Conservation (phyloP, 2,329 filamentous ascomycete genomes). For the Akanthomyces muscarius region DNA sequence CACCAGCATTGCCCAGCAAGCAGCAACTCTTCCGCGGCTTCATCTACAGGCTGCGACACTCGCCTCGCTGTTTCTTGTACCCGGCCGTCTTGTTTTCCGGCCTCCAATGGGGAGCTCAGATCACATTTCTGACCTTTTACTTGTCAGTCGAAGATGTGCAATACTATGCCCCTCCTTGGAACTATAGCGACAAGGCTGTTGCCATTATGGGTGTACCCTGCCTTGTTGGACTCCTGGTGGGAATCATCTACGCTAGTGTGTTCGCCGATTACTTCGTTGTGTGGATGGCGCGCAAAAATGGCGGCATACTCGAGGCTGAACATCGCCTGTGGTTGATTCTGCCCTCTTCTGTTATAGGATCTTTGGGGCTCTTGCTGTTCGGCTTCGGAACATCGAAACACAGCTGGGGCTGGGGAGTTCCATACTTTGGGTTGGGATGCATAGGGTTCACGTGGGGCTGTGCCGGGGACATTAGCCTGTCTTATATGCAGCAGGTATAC, state of each 20-base stretch:
- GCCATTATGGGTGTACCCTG: conserved; percentile 57
- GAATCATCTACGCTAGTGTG: conserved; percentile 55
- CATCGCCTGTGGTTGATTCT: conserved; percentile 50
- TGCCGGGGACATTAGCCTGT: conserved; percentile 52
- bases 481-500: conserved; percentile 53
- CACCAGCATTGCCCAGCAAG: conserved; percentile 39
- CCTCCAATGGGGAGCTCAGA: conserved; percentile 56
- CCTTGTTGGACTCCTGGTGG: conserved; percentile 50
- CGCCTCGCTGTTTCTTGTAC: conserved; percentile 53
- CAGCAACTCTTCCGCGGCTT: conserved; percentile 47
- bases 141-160: conserved; percentile 54
- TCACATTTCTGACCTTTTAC: conserved; percentile 58
- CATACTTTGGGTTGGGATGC: conserved; percentile 53
- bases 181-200: conserved; percentile 49
- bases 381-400: conserved; percentile 45
- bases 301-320: conserved; percentile 52
- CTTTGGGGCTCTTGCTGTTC: conserved; percentile 49
- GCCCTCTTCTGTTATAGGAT: conserved; percentile 46
- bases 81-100: conserved; percentile 55
- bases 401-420: conserved; percentile 49
- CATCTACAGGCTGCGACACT: conserved; percentile 48
- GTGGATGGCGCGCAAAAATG: conserved; percentile 51
- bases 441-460: conserved; percentile 59
- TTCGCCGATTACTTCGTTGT: conserved; percentile 53
- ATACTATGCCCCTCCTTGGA: conserved; percentile 51